Evolutionary conservation across 2,329 filamentous ascomycete genomes (phyloP).

Genomic region (Bipolaris gigantea): DNA sequence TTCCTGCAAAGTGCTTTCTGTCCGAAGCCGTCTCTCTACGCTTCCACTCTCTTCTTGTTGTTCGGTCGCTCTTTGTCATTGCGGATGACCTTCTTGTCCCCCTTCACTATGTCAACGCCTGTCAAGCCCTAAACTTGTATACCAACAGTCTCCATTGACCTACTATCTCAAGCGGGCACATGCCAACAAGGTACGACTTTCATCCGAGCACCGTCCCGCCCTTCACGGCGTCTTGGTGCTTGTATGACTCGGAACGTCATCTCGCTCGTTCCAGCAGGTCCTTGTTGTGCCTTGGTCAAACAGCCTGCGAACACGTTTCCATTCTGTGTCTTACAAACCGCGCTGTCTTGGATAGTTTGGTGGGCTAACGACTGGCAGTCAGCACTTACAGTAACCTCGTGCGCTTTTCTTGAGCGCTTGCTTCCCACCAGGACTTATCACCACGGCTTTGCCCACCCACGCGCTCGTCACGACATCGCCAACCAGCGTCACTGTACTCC

Average conservation of each 20-base stretch:
- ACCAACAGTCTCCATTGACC: slow-evolving; percentile 19
- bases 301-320: slow-evolving; percentile 43
- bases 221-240: slow-evolving; percentile 26
- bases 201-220: slow-evolving; percentile 28
- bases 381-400: slow-evolving; percentile 36
- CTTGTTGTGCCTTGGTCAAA: slow-evolving; percentile 37
- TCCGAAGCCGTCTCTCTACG: slow-evolving; percentile 36
- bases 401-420: slow-evolving; percentile 34
- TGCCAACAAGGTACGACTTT: slow-evolving; percentile 38
- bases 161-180: slow-evolving; percentile 30
- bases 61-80: slow-evolving; percentile 25
- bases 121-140: slow-evolving; percentile 33
- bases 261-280: slow-evolving; percentile 36
- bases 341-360: slow-evolving; percentile 42
- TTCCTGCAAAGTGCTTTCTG: slow-evolving; percentile 35
- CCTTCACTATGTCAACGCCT: slow-evolving; percentile 36
- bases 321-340: slow-evolving; percentile 45
- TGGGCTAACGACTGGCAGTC: slow-evolving; percentile 43
- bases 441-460: slow-evolving; percentile 25
- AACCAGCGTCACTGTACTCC: slow-evolving; percentile 16
- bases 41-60: slow-evolving; percentile 38
- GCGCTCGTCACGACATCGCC: slow-evolving; percentile 16
- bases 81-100: slow-evolving; percentile 37
- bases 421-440: slow-evolving; percentile 31
- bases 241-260: slow-evolving; percentile 39